Evolutionary conservation across 331 rosid species (phyloP), one percentile per base, ranked within the genome.

Genomic region (Acacia concinna): DNA sequence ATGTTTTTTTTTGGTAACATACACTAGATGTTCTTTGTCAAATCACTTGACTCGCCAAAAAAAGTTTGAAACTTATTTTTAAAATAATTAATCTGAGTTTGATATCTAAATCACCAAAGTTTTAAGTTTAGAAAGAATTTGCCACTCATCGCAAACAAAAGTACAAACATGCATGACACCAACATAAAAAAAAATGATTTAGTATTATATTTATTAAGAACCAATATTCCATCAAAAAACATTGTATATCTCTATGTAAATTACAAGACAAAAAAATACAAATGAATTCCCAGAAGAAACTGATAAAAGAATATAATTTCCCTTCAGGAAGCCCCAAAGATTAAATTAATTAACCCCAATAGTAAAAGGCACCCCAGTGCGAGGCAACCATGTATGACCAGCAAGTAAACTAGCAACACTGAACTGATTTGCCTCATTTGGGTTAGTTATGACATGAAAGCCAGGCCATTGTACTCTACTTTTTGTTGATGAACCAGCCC

Each of bases 361-460:
- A 2, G 76, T 71, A 49, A 83, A 91, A 5, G 93, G 94, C 32
- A 91, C 93, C 0, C 91, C 78, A 10, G 97, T 81, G 63, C 75
- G 44, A 1, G 90, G 88, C 82, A 94, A 68, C 98, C 96, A 94
- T 1, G 89, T 78, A 5, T 28, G 83, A 8, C 94, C 96, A 0
- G 84, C 84, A 51, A 94, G 80, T 64, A 94, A 90, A 13, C 64
- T 71, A 4, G 31, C 49, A 1, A 82, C 94, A 0, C 88, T 88
- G 71, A 90, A 91, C 41, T 35, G 69, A 0, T 83, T 52, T 0
- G 97, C 97, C 62, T 79, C 92, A 20, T 14, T 21, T 59, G 87
- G 27, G 75, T 79, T 86, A 1, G 66, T 85, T 21, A 91, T 86
- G 54, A 72, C 47, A 43, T 43, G 47, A 13, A 43, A 12, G 1